A percentile compares a stretch with the other conserved stretches of the same genome.
Evolutionary conservation across 768 basidiomycete genomes (phyloP).

Genomic region (Leucocoprinus sp.): DNA sequence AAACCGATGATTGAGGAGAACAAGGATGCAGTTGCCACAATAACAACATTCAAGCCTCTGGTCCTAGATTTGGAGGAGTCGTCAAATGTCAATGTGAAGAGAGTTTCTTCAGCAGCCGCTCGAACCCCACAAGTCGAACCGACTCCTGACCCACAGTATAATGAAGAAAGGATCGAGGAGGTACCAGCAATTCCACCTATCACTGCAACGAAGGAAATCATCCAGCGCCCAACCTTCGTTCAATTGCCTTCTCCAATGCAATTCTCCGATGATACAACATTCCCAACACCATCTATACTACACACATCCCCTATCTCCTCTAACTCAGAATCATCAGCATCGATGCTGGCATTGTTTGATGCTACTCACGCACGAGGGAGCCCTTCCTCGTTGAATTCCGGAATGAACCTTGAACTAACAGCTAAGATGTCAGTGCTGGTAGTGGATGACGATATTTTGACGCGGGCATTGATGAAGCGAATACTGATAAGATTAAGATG

Average conservation of each 20-base stretch:
- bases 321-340: constrained; percentile 17
- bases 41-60: neutral
- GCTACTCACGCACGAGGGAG: constrained; percentile 28
- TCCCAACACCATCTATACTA: constrained; percentile 14
- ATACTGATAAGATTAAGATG: constrained; percentile 76
- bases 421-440: constrained; percentile 57
- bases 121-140: neutral
- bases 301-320: constrained; percentile 17
- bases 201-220: neutral
- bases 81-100: neutral
- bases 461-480: constrained; percentile 73
- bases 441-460: constrained; percentile 78
- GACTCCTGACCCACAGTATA: neutral
- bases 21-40: neutral
- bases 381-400: constrained; percentile 29
- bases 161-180: neutral
- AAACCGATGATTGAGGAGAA: constrained; percentile 6
- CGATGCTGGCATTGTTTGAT: constrained; percentile 32
- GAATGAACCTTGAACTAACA: constrained; percentile 33
- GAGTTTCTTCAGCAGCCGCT: neutral
- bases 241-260: constrained; percentile 26
- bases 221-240: constrained; percentile 31
- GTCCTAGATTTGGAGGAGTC: neutral
- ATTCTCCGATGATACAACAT: constrained; percentile 23
- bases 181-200: neutral